Percentiles rank a stretch among this genome's conserved stretches.
Conservation (phyloP, 306 rosid species). For the Styphnolobium japonicum region DNA sequence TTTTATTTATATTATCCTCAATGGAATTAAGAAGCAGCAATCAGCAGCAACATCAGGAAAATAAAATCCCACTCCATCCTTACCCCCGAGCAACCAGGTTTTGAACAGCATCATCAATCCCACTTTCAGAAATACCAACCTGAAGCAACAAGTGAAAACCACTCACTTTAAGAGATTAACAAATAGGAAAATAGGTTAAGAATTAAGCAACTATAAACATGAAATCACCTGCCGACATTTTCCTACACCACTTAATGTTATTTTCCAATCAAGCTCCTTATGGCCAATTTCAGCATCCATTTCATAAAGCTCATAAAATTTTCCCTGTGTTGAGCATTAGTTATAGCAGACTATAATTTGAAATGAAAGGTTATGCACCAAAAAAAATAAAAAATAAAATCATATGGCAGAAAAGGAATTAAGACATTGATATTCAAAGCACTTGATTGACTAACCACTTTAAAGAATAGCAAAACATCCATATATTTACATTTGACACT, state of each 20-base stretch:
- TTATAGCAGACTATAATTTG: conserved; percentile 4
- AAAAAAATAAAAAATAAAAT: not conserved
- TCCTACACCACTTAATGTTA: conserved; percentile 93
- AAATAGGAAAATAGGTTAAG: not conserved
- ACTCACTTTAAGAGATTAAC: conserved; percentile 18
- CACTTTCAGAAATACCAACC: conserved; percentile 99
- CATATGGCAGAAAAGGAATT: not conserved
- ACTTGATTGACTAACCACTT: conserved; percentile 77
- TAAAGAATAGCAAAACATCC: conserved; percentile 85
- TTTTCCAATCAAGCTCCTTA: conserved; percentile 98
- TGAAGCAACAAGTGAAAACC: conserved; percentile 33
- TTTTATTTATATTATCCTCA: not conserved
- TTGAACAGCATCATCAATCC: conserved; percentile 92
- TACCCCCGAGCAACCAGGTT: conserved; percentile 97
- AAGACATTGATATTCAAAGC: conserved; percentile 10
- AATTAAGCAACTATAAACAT: not conserved
- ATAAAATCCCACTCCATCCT: conserved; percentile 35
- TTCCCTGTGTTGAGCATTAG: conserved; percentile 58
- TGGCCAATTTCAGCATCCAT: conserved; percentile 96
- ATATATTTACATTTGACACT: conserved; percentile 85
- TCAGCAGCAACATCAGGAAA: not conserved
- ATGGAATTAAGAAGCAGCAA: not conserved
- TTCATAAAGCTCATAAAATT: conserved; percentile 96
- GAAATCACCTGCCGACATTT: conserved; percentile 90
- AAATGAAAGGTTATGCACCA: conserved; percentile 13